Conservation (phyloP, 345 rosid genomes). For the Sonneratia alba region DNA sequence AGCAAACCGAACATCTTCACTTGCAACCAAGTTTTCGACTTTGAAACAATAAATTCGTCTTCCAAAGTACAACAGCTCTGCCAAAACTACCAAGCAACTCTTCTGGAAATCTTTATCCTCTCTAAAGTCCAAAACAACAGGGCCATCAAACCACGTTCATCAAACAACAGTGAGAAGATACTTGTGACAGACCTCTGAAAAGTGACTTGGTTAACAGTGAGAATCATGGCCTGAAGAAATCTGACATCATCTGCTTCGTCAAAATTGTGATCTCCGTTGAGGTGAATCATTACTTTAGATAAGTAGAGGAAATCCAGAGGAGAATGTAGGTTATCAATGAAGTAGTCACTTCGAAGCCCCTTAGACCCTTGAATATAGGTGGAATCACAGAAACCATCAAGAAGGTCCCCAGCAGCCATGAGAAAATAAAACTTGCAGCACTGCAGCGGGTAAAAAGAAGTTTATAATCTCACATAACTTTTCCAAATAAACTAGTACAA, state of each 20-base stretch:
- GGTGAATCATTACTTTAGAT: conserved; percentile 38
- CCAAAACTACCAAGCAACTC: neutral
- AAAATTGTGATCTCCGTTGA: conserved; percentile 2
- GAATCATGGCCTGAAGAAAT: neutral
- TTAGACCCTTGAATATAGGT: conserved; percentile 66
- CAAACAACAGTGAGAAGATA: neutral
- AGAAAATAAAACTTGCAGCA: conserved; percentile 62
- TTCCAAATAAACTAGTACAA: neutral
- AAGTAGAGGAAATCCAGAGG: conserved; percentile 79
- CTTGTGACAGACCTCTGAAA: neutral
- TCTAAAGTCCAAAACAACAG: neutral
- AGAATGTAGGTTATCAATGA: conserved; percentile 68
- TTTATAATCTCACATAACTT: conserved; percentile 1
- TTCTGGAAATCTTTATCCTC: neutral
- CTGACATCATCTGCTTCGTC: conserved; percentile 4
- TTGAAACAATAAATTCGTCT: neutral
- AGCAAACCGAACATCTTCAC: too few relatives aligned
- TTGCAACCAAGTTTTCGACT: neutral
- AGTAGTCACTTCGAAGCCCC: conserved; percentile 79
- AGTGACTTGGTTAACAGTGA: neutral
- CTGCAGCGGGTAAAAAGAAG: conserved; percentile 28
- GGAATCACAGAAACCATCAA: conserved; percentile 90
- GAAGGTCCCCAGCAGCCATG: conserved; percentile 92
- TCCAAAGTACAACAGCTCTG: neutral
- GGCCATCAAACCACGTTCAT: neutral